Percentiles rank a stretch among this genome's conserved stretches.
Conservation (phyloP, 1,284 basidiomycete genomes). For the Tranzscheliella williamsii region DNA sequence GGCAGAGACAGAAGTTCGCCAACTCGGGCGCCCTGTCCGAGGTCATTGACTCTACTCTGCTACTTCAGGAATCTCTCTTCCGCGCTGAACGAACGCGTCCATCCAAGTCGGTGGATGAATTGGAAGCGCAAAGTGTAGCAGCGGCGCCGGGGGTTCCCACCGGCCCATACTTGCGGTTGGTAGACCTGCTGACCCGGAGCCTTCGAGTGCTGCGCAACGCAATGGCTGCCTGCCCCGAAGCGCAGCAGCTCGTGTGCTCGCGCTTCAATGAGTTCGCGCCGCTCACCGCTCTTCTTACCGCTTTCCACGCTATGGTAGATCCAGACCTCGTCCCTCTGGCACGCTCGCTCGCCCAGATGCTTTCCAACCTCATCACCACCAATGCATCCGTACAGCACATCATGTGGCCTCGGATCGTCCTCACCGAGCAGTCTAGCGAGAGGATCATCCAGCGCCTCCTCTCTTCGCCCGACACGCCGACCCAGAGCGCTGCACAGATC, state of each 20-base stretch:
- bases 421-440: constrained; percentile 2
- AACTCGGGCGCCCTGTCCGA: background rate
- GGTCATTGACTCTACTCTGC: background rate
- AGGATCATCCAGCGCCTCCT: constrained; percentile 21
- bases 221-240: constrained; percentile 14
- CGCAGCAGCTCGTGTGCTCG: constrained; percentile 5
- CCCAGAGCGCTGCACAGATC: constrained; percentile 26
- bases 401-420: constrained; percentile 23
- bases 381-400: constrained; percentile 14
- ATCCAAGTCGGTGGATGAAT: background rate
- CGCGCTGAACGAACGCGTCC: background rate
- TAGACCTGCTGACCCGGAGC: constrained; percentile 3
- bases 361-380: constrained; percentile 32
- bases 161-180: background rate
- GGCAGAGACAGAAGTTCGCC: background rate
- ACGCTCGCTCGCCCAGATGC: constrained; percentile 27
- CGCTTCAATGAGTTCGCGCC: constrained; percentile 8
- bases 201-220: constrained; percentile 14
- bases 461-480: constrained; percentile 22
- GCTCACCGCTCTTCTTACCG: constrained; percentile 16
- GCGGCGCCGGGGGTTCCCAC: no score
- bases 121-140: background rate
- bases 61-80: background rate
- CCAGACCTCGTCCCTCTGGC: constrained; percentile 12
- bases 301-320: constrained; percentile 25